Evolutionary conservation across 768 basidiomycete species (phyloP), one percentile per base, ranked within the genome.

Genomic region (Trametes coccinea): DNA sequence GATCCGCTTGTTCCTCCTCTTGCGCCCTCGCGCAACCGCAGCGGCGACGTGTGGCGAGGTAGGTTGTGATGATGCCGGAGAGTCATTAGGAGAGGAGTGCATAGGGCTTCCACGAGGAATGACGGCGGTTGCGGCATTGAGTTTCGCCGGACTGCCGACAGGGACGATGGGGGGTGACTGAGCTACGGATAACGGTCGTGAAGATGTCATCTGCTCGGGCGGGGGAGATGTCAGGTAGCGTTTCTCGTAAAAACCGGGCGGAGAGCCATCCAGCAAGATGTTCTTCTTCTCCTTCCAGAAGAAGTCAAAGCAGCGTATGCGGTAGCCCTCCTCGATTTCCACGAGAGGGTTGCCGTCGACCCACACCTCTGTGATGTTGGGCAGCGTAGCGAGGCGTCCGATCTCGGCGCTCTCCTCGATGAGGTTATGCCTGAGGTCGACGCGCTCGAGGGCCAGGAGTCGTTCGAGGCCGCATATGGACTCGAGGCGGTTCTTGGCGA

Each of bases 381-480:
- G 92, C 40, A 98, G 78, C 6, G 83, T 79, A 0, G 92, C 85
- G 27, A 98, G 77, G 33, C 96, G 80, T 7, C 93, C 90, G 8
- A 98, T 79, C 73, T 98, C 96, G 9, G 85, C 86, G 49, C 84
- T 84, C 66, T 98, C 96, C 51, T 89, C 85, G 39, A 98, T 76
- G 55, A 84, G 76, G 66, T 98, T 98, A 56, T 79, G 72, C 5
- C 93, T 83, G 14, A 98, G 77, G 73, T 98, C 95, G 31, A 97
- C 81, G 39, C 91, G 84, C 71, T 95, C 89, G 10, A 98, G 82
- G 2, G 86, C 90, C 59, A 83, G 77, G 0, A 98, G 80, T n/a
- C 95, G 86, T 73, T 98, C 96, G 6, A 98, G 81, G 16, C 96
- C 96, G 62, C 93, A 95, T 56, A 98, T 84, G n/a, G 93, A 94